phyloP scores from a whole-genome alignment of 2,329 filamentous ascomycete species.

The Exutisphaerella laricina region DNA sequence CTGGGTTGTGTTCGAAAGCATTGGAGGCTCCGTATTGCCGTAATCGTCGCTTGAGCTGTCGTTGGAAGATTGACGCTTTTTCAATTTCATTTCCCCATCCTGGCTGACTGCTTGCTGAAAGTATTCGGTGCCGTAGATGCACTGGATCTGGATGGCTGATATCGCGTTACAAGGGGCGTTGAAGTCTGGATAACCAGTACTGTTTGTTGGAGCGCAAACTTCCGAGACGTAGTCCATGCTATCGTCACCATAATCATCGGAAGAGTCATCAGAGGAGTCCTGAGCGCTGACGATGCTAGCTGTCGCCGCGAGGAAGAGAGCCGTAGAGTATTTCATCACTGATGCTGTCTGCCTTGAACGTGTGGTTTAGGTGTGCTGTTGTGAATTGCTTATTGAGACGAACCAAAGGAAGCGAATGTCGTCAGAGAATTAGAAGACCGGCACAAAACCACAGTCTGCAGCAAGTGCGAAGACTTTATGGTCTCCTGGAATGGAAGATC shows the following conservation, averaged over 20 bases:
- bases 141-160: slow-evolving; percentile 21
- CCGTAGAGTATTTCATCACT: neutral
- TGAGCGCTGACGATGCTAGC: neutral
- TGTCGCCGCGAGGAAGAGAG: neutral
- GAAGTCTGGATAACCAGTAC: slow-evolving; percentile 18
- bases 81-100: neutral
- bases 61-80: slow-evolving; percentile 1
- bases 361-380: neutral
- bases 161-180: slow-evolving; percentile 26
- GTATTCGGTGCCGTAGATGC: slow-evolving; percentile 19
- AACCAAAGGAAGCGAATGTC: neutral
- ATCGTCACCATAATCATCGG: neutral
- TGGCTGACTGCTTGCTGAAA: slow-evolving; percentile 3
- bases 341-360: too few relatives aligned
- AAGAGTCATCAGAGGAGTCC: neutral
- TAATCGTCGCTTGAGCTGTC: slow-evolving; percentile 1
- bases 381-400: too few relatives aligned
- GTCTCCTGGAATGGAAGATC: neutral
- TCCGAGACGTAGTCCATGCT: slow-evolving; percentile 17
- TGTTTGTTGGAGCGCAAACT: slow-evolving; percentile 24
- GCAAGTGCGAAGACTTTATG: neutral
- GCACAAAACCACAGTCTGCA: too few relatives aligned
- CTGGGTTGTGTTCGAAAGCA: slow-evolving; percentile 23
- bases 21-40: slow-evolving; percentile 3
- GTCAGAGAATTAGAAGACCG: too few relatives aligned